Evolutionary conservation across 1,139 yeast genomes (phyloP), one percentile per base, ranked within the genome.

Genomic region (Pichia sp.): DNA sequence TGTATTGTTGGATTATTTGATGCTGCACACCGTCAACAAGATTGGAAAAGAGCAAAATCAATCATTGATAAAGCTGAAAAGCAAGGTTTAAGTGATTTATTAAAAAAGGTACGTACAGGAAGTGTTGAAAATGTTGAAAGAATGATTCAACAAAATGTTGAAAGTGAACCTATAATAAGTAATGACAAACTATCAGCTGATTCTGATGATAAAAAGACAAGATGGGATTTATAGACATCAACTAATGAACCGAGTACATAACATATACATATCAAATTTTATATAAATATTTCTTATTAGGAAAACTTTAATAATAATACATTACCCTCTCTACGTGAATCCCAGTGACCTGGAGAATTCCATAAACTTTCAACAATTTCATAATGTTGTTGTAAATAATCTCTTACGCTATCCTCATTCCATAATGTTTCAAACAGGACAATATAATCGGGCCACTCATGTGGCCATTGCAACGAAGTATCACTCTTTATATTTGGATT

Each of bases 1-100:
- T 87, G 95, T 61, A 71, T 81, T 60, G 74, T 89, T 48, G 97
- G 97, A 0, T 74, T 81, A 53, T 86, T 89, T 63, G 96, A 90
- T 64, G 71, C 75, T 47, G 70, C 51, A 13, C 9, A 28, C 9
- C 48, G 52, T 11, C 30, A 47, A 33, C 59, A 60, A 28, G 53
- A 65, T 25, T 65, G 58, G 56, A 39, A 49, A 5, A 54, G 54
- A 18, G 70, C 71, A 10, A 48, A 50, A 6, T 45, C 38, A 8
- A 49, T 56, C 3, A 16, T 55, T 5, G 28, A 44, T 6, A 54
- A 47, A 29, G 58, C 57, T 9, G 51, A 56, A 25, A 53, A 39
- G 13, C 46, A 44, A n/a, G 56, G 56, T 3, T 8, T 45, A 10
- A 45, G 39, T 19, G 36, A 46, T 5, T 25, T 55, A 5, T 41